Evolutionary conservation across 73 alveolate genomes (phyloP).

Genomic region (Paramecium primaurelia): DNA sequence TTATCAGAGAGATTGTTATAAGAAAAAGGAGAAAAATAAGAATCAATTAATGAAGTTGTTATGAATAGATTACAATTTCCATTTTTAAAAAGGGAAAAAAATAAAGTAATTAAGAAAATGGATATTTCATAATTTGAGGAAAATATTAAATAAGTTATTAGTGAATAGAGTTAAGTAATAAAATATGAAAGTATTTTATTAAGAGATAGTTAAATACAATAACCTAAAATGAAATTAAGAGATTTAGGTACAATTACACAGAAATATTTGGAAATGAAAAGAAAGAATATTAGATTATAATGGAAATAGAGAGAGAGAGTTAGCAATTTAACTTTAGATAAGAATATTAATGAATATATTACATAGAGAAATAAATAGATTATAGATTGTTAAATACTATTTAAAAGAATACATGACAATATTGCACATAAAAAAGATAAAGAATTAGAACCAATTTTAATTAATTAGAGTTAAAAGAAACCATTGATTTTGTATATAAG

Average conservation of each 20-base stretch:
- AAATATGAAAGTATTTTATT: neutral
- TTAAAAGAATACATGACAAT: neutral
- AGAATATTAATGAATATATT: neutral
- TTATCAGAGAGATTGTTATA: neutral
- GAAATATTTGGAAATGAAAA: neutral
- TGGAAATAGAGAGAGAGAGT: conserved; percentile 4
- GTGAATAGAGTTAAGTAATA: neutral
- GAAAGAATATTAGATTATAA: neutral
- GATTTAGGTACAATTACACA: neutral
- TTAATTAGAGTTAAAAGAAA: neutral
- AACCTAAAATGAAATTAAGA: neutral
- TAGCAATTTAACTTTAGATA: neutral
- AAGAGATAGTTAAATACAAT: neutral
- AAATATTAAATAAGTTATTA: neutral
- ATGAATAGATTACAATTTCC: neutral
- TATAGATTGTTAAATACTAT: neutral
- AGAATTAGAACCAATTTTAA: neutral
- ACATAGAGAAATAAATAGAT: neutral
- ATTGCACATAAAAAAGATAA: neutral
- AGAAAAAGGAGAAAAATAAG: conserved; percentile 3
- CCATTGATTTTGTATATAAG: neutral
- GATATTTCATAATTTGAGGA: neutral
- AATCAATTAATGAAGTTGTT: neutral
- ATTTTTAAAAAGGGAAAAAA: neutral
- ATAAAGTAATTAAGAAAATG: neutral